These are phyloP conservation scores for Inga laurina DNA, from an alignment of 306 rosid genomes.

Conservation along the genomic window DNA sequence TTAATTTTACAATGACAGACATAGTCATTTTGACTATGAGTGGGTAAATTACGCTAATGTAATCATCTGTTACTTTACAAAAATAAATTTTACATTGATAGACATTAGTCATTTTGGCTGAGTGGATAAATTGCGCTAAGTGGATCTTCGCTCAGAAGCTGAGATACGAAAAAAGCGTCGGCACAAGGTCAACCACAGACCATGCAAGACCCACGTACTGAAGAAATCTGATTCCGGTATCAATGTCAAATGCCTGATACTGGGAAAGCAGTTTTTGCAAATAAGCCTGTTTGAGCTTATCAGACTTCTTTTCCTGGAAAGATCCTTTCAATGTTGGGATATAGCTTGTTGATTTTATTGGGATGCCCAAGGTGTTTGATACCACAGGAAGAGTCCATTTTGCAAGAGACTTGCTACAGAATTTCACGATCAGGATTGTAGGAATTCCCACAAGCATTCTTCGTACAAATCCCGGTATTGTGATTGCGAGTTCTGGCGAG, in stretches of 20 bases:
- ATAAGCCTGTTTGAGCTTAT: conserved; percentile 51
- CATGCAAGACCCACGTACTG: conserved; percentile 94
- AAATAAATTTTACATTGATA: conserved; percentile 24
- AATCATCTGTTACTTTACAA: conserved; percentile 1
- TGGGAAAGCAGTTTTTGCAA: conserved; percentile 56
- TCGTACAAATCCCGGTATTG: conserved; percentile 58
- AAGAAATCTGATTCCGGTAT: conserved; percentile 84
- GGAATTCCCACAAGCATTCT: conserved; percentile 86
- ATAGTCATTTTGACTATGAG: neutral
- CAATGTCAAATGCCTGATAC: conserved; percentile 70
- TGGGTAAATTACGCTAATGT: neutral
- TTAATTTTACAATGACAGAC: conserved; percentile 15
- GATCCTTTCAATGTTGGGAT: conserved; percentile 60
- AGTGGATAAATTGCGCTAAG: neutral
- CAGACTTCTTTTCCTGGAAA: conserved; percentile 40
- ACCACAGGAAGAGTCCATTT: conserved; percentile 86
- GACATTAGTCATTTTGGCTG: neutral
- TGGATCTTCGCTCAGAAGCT: conserved; percentile 46
- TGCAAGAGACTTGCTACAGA: conserved; percentile 89
- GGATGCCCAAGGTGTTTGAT: conserved; percentile 77
- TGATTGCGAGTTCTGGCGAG: conserved; percentile 50
- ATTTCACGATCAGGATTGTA: conserved; percentile 77
- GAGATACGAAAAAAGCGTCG: conserved; percentile 63
- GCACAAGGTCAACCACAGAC: conserved; percentile 95
- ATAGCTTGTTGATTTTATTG: conserved; percentile 77